Evolutionary conservation across 805 yeast genomes (phyloP), one percentile per base, ranked within the genome.

Genomic region (Lipomyces spencermartinsiae): DNA sequence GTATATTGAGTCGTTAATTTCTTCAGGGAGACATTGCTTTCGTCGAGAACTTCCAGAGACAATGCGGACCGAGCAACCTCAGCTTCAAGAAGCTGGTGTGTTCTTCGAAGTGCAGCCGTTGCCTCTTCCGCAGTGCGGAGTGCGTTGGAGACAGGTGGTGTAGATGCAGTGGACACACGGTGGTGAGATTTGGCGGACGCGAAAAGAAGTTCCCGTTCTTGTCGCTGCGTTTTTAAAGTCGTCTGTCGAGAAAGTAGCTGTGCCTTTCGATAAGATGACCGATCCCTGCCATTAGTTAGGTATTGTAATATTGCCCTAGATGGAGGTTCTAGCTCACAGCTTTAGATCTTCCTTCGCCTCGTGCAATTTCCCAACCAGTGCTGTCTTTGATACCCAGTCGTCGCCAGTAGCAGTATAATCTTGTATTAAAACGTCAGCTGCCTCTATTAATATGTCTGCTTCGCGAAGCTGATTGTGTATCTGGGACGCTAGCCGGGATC

Each of bases 31-130:
- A 74, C 71, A n/a, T 81, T 76, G 29, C 80, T 74, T 53, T 74
- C 73, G 31, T 80, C 82, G n/a, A 80, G 76, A 67, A 77, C 80
- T 51, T 76, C 79, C 58, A 81, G 73, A 62, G 81, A 80, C 51
- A 80, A 67, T 51, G 75, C 74, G 2, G 80, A 75, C 62, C 78
- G 77, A 33, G 78, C 69, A n/a, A 80, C 75, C 65, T 80, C 82
- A 22, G 77, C 75, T 65, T 78, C 80, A 43, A 82, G 81, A 74
- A 81, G 66, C 29, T 68, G 73, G 59, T 75, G 80, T 59, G 80
- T 75, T 19, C 80, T 74, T 19, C 73, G 70, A 58, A 78, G 72
- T 10, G 75, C 71, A 22, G 70, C 66, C 1, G 80, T 75, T 22
- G 78, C 76, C 37, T 73, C 72, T 62, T 76, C 76, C 35, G 77